Evolutionary conservation across 257 asterid genomes (phyloP).

Genomic region (Solanum infundibuliforme): DNA sequence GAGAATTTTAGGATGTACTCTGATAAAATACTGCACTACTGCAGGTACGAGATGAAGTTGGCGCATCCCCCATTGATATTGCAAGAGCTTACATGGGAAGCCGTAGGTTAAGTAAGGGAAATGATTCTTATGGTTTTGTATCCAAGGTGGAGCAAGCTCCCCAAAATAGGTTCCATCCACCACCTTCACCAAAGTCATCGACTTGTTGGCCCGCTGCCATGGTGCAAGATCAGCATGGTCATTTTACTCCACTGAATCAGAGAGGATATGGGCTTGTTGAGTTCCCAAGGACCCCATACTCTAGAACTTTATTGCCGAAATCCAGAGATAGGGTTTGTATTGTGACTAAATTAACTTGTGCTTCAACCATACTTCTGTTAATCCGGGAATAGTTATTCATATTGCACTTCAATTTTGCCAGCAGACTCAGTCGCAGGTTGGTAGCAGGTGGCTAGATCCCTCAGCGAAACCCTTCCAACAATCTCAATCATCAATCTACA

Average conservation of each 20-base stretch:
- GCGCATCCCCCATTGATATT: conserved; percentile 80
- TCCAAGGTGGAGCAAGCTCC: conserved; percentile 29
- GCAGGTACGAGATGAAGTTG: conserved; percentile 55
- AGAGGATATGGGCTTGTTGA: conserved; percentile 52
- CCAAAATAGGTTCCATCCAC: conserved; percentile 35
- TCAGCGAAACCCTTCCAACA: conserved; percentile 43
- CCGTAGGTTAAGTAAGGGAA: conserved; percentile 45
- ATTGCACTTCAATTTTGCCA: conserved; percentile 14
- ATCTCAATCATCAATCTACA: conserved; percentile 35
- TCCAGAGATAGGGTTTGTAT: conserved; percentile 52
- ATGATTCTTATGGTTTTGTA: conserved; percentile 14
- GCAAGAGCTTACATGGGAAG: conserved; percentile 92
- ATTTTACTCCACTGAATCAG: conserved; percentile 59
- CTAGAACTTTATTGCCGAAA: conserved; percentile 52
- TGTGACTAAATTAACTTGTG: background rate
- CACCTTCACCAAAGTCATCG: conserved; percentile 55
- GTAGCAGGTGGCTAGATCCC: conserved; percentile 25
- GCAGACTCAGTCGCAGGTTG: conserved; percentile 37
- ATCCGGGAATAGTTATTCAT: conserved; percentile 1
- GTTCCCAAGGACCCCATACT: conserved; percentile 82
- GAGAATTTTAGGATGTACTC: background rate
- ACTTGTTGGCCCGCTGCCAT: conserved; percentile 79
- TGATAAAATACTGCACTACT: conserved; percentile 2
- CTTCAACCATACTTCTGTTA: background rate
- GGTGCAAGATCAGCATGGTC: conserved; percentile 43